Conservation (phyloP, 2,329 filamentous ascomycete genomes). For the Thelonectria blattea region DNA sequence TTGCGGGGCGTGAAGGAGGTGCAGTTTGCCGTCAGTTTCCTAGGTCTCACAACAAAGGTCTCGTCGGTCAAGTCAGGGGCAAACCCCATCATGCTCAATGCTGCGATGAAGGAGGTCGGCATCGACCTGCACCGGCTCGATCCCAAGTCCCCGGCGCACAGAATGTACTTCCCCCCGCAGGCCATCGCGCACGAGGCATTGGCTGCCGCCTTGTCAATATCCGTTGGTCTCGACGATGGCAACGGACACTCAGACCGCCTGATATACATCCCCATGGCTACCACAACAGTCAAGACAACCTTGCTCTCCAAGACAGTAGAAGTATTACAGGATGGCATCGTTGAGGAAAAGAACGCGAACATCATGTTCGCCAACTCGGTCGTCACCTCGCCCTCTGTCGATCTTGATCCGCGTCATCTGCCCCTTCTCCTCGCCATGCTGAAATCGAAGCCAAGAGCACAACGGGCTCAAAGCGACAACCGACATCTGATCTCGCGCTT, state of each 20-base stretch:
- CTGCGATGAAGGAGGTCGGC: conserved; percentile 95
- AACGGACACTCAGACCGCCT: conserved; percentile 84
- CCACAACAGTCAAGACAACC: conserved; percentile 92
- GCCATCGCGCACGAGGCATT: conserved; percentile 96
- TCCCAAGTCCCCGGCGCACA: conserved; percentile 89
- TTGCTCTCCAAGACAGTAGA: conserved; percentile 93
- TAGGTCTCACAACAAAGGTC: conserved; percentile 84
- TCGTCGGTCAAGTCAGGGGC: conserved; percentile 69
- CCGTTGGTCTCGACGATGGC: conserved; percentile 90
- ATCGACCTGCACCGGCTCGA: conserved; percentile 92
- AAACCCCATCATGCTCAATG: conserved; percentile 79
- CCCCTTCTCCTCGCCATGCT: conserved; percentile 82
- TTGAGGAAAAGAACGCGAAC: conserved; percentile 89
- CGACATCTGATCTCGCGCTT: conserved; percentile 84
- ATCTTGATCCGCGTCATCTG: conserved; percentile 89
- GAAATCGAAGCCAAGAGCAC: conserved; percentile 56
- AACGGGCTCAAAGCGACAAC: conserved; percentile 49
- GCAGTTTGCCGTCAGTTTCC: conserved; percentile 90
- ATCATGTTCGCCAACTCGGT: conserved; percentile 96
- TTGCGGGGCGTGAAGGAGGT: conserved; percentile 94
- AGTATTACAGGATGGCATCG: conserved; percentile 71
- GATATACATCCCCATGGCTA: conserved; percentile 95
- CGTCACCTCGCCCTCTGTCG: conserved; percentile 92
- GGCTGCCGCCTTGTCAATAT: conserved; percentile 89
- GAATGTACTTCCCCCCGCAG: conserved; percentile 95